Percentiles rank a stretch among this genome's conserved stretches.
These are phyloP conservation scores for Oldenlandia corymbosa DNA, from an alignment of 257 asterid species.

Conservation along the genomic window DNA sequence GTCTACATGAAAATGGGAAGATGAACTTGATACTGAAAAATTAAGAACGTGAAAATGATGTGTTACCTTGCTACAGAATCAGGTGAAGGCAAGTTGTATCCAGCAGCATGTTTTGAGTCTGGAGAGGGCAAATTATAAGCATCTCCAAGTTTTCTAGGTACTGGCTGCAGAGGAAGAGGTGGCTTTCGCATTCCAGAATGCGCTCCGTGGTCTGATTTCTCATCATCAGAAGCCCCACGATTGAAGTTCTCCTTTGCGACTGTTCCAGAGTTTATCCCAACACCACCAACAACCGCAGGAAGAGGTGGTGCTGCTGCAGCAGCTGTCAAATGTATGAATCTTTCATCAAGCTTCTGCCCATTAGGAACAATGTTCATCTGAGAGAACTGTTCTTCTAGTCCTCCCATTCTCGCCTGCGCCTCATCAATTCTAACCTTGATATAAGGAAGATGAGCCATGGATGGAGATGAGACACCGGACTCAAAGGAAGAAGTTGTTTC, in stretches of 20 bases:
- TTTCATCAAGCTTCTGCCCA: constrained; percentile 23
- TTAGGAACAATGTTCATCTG: constrained; percentile 34
- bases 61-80: constrained; percentile 70
- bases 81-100: constrained; percentile 58
- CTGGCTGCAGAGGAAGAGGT: constrained; percentile 57
- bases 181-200: constrained; percentile 39
- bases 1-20: too few relatives aligned
- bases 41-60: neutral
- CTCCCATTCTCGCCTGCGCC: constrained; percentile 28
- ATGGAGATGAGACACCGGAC: constrained; percentile 54
- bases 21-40: neutral
- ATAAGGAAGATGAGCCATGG: constrained; percentile 49
- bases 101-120: constrained; percentile 56
- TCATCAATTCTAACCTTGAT: constrained; percentile 47
- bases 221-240: constrained; percentile 42
- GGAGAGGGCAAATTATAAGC: constrained; percentile 57
- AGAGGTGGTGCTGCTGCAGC: constrained; percentile 22
- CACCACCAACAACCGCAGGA: constrained; percentile 15
- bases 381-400: constrained; percentile 52
- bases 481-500: constrained; percentile 52
- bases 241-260: constrained; percentile 22
- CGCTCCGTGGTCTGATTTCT: constrained; percentile 36
- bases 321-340: constrained; percentile 1
- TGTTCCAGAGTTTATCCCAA: constrained; percentile 16
- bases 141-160: constrained; percentile 51